A percentile compares a stretch with the other conserved stretches of the same genome.
These are phyloP conservation scores for Syzygium syzygioides DNA, from an alignment of 441 rosid species.

Conservation along the genomic window DNA sequence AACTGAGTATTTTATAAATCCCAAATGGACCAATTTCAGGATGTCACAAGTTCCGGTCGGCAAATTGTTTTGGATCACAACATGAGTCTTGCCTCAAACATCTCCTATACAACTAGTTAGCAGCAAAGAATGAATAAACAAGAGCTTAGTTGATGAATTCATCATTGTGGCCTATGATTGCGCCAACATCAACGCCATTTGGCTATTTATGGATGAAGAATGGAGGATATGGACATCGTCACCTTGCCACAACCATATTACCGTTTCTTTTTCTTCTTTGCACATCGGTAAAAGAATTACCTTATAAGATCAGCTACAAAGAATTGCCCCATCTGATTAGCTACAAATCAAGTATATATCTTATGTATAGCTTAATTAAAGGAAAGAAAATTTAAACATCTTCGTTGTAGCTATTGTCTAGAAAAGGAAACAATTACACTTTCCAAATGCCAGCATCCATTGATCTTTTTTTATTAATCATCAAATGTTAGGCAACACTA, in stretches of 20 bases:
- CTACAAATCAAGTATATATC: background rate
- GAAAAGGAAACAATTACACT: background rate
- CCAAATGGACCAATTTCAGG: no score
- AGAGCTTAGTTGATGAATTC: background rate
- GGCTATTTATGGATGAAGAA: background rate
- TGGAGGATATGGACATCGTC: background rate
- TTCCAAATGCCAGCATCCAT: background rate
- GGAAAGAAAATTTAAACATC: background rate
- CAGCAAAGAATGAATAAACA: background rate
- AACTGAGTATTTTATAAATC: no score
- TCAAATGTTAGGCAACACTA: background rate
- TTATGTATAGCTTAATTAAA: background rate
- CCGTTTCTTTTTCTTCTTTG: background rate
- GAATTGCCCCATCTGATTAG: no score
- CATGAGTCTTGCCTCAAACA: background rate
- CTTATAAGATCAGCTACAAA: background rate
- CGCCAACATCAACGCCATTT: background rate
- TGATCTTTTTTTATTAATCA: background rate
- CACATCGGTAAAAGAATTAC: background rate
- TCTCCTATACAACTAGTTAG: background rate
- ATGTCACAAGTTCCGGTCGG: fast-evolving
- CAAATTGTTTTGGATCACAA: no score
- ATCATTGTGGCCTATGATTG: background rate
- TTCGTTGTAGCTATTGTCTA: background rate
- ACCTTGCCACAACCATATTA: background rate